Base-by-base conservation (phyloP, 805 yeast species). In the Candida sphagnicola region DNA sequence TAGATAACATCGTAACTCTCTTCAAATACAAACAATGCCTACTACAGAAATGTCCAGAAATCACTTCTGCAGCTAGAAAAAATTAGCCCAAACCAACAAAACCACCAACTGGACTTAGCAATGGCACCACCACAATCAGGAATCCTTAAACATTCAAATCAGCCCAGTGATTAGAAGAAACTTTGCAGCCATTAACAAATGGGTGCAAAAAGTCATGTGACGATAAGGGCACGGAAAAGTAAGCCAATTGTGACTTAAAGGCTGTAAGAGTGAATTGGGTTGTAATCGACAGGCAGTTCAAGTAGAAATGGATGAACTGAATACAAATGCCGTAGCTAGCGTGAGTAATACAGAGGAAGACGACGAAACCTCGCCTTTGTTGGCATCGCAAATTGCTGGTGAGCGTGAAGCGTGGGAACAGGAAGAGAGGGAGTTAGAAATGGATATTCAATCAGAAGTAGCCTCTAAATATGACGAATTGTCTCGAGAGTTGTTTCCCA, bases 401-500 rank as follows among this genome's bases (percentile, higher is more conserved):
- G 24, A 21, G 6, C 8, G 33, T 6, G 33, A 11, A 5, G n/a
- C 16, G 15, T 18, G 10, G 21, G 35, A 31, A 14, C 13, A 17
- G 13, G 35, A 31, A 15, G n/a, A 31, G 15, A 8, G 10, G 21
- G 35, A 31, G 13, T 21, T 31, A 10, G 35, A 31, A 15, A 13
- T 10, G 15, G 35, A 31, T 17, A 19, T 31, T n/a, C 35, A 31
- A 21, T 31, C 35, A 11, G 35, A 31, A 18, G 35, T 31, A 4
- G 25, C 16, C 6, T 31, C 35, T 5, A 31, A 31, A 25, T 31
- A 31, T 14, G 35, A 31, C 10, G 35, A 31, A 18, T 19, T 31
- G 14, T 31, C 35, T 4, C 18, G 13, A 13, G 35, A 31, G 14
- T 14, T 31, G 5, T 31, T 31, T 15, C 35, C 35, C 16, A 37